Percentiles rank a stretch among this genome's conserved stretches.
Evolutionary conservation across 129 eudicot genomes (phyloP).

Genomic region (carrot (Daucus carota)): DNA sequence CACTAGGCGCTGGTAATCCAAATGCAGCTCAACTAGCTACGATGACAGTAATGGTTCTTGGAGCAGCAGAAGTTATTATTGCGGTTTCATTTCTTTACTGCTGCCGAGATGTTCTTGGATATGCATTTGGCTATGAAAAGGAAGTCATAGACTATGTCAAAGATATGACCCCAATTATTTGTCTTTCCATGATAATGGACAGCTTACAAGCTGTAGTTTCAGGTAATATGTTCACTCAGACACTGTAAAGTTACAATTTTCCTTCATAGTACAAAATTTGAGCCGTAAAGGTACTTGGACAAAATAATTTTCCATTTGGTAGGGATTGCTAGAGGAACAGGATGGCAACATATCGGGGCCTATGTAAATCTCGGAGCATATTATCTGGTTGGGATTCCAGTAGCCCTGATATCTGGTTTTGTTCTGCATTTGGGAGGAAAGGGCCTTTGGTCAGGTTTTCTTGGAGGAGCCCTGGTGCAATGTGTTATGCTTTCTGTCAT

Average conservation of each 20-base stretch:
- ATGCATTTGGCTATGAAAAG: constrained; percentile 25
- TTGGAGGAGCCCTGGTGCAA: constrained; percentile 14
- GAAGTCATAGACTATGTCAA: constrained; percentile 18
- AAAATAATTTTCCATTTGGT: background rate
- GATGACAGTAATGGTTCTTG: constrained; percentile 19
- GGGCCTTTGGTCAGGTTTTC: constrained; percentile 23
- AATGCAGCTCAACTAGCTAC: constrained; percentile 18
- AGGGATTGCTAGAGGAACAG: constrained; percentile 25
- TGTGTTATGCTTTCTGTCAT: constrained; percentile 5
- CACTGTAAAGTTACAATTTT: background rate
- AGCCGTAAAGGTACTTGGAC: background rate
- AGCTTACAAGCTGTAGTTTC: constrained; percentile 26
- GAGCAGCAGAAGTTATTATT: constrained; percentile 17
- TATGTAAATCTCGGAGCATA: constrained; percentile 24
- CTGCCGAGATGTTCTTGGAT: constrained; percentile 21
- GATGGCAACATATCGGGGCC: constrained; percentile 28
- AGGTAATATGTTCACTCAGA: constrained; percentile 1
- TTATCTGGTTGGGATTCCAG: constrained; percentile 21
- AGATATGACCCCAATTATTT: constrained; percentile 23
- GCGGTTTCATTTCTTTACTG: constrained; percentile 8
- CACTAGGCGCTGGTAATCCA: constrained; percentile 33
- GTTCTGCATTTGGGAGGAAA: constrained; percentile 15
- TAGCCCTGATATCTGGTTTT: constrained; percentile 15
- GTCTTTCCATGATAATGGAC: constrained; percentile 27
- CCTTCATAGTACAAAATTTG: background rate